Evolutionary conservation across 129 eudicot species (phyloP).

Genomic region (Artemisia annua): DNA sequence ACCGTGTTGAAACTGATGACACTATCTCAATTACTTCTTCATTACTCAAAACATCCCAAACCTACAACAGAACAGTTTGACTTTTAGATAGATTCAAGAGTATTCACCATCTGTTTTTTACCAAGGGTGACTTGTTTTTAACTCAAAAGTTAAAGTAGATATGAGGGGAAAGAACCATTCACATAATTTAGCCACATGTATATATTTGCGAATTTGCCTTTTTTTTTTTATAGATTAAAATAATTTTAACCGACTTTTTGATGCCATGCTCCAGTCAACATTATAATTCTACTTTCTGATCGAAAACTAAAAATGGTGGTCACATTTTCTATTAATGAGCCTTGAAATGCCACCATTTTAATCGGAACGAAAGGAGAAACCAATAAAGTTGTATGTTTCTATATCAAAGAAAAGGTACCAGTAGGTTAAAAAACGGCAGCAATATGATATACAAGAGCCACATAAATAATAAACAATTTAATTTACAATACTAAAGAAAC

Average conservation of each 20-base stretch:
- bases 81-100: background rate
- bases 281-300: background rate
- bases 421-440: background rate
- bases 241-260: background rate
- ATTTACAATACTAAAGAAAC: background rate
- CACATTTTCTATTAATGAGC: background rate
- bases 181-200: constrained; percentile 4
- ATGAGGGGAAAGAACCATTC: background rate
- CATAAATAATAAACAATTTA: background rate
- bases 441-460: background rate
- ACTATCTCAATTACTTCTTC: constrained; percentile 89
- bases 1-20: constrained; percentile 70
- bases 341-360: background rate
- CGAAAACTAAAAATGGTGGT: background rate
- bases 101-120: background rate
- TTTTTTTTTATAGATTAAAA: background rate
- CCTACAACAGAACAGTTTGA: constrained; percentile 39
- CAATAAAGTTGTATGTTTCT: background rate
- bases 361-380: background rate
- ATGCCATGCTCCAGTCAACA: background rate
- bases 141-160: background rate
- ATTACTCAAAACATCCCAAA: constrained; percentile 95
- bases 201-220: background rate
- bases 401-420: background rate
- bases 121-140: background rate